Base-by-base conservation (phyloP, 2,329 filamentous ascomycete genomes). In the Trichoderma pleuroti region DNA sequence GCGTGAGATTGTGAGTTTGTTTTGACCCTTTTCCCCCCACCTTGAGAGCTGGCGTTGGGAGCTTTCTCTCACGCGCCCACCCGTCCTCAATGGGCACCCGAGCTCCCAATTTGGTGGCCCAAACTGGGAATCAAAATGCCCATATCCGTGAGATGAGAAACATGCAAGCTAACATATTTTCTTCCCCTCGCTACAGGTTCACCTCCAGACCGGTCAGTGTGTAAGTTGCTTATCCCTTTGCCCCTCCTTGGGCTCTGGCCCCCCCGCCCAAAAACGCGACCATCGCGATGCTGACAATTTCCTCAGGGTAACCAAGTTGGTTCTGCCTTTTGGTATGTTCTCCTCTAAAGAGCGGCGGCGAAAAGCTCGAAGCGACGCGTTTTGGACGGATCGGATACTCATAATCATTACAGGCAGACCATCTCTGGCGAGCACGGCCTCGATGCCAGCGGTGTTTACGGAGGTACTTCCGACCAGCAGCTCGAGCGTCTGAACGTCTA, bases 401-500 rank as follows among this genome's bases (percentile, higher is more conserved):
- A 72, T 62, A 39, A 30, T 32, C 8, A n/a, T 34, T 60, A 61
- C 28, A 72, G 96, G 92, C 92, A 94, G 84, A 92, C 87, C 79
- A 93, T 94, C 82, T 93, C 92, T 80, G 90, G 91, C 84, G 92
- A 94, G 89, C 96, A 99, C 85, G 95, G 95, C 82, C 93, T 99
- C 81, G 96, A 98, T 85, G 93, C 92, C 86, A 92, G 93, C 84
- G 95, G 95, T 86, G 91, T 97, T 92, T 98, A 98, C 91, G 96
- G 96, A 84, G 95, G 96, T 82, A 94, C 93, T 78, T 98, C 94
- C 65, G 95, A 98, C 85, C 93, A 98, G 82, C 96, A 99, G 89
- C 91, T 98, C 78, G 95, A 98, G 92, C 94, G 95, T 81, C 97
- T 99, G 93, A 98, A 94, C 85, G 94, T 98, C 84, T 98, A 98